phyloP scores from a whole-genome alignment of 2,329 filamentous ascomycete species.

The Sordariomycetes sp. region DNA sequence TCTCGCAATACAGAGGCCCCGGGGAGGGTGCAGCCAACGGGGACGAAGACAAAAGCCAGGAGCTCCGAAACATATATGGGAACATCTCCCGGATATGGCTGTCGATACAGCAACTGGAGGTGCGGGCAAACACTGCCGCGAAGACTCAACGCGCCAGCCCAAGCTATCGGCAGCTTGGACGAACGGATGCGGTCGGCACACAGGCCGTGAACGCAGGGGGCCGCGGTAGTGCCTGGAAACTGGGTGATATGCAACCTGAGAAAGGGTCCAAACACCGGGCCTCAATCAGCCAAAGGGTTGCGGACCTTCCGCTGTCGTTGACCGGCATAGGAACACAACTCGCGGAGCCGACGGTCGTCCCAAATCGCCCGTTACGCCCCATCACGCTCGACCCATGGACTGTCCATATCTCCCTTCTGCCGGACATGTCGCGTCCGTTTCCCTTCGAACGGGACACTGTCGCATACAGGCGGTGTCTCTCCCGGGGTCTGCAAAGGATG shows the following conservation, averaged over 20 bases:
- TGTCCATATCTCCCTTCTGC: slow-evolving; percentile 48
- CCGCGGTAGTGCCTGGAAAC: not conserved
- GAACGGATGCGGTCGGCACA: not conserved
- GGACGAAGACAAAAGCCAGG: slow-evolving; percentile 36
- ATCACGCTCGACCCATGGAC: slow-evolving; percentile 36
- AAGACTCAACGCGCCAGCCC: not conserved
- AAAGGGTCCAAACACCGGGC: not conserved
- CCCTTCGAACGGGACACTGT: slow-evolving; percentile 52
- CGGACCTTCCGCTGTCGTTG: not conserved
- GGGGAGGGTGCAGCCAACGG: slow-evolving; percentile 45
- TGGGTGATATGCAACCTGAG: not conserved
- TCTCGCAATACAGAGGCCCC: slow-evolving; percentile 34
- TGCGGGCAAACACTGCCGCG: slow-evolving; percentile 9
- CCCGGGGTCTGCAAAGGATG: slow-evolving; percentile 47
- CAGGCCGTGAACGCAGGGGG: not conserved
- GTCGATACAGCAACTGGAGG: slow-evolving; percentile 33
- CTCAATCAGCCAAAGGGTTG: too few species aligned
- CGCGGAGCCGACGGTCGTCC: not conserved
- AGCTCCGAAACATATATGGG: slow-evolving; percentile 43
- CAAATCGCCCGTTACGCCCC: not conserved
- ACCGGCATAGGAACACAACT: not conserved
- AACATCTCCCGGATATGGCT: slow-evolving; percentile 45
- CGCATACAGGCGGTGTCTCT: slow-evolving; percentile 50
- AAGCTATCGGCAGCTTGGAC: not conserved
- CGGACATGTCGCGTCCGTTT: slow-evolving; percentile 40